Percentiles rank a stretch among this genome's conserved stretches.
Conservation (phyloP, 352 stramenopile genomes). For the Aphanomyces astaci region DNA sequence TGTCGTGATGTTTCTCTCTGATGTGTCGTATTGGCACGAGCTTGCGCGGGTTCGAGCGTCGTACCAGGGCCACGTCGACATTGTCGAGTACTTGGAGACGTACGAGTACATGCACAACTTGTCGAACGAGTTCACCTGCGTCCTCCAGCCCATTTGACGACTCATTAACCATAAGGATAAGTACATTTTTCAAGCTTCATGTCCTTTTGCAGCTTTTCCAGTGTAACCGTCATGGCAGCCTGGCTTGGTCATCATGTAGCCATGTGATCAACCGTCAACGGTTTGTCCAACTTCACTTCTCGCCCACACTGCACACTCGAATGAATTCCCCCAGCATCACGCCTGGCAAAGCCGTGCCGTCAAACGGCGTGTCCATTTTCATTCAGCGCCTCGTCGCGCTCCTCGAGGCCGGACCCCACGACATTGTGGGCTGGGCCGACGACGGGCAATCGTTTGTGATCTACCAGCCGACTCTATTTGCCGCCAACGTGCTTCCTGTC, state of each 20-base stretch:
- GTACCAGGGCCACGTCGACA: neutral
- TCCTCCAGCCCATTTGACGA: slow-evolving; percentile 1
- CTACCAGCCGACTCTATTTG: neutral
- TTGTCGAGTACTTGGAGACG: slow-evolving; percentile 12
- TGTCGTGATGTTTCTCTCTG: neutral
- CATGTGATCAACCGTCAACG: neutral
- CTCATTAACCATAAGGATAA: too few species aligned
- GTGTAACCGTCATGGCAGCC: neutral
- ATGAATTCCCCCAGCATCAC: neutral
- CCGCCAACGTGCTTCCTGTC: neutral
- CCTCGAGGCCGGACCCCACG: neutral
- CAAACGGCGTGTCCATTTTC: neutral
- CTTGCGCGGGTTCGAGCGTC: slow-evolving; percentile 1
- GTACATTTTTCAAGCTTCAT: too few species aligned
- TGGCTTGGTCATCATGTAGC: neutral
- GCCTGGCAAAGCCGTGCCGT: neutral
- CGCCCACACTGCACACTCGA: neutral
- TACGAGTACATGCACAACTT: slow-evolving; percentile 13
- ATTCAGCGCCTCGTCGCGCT: slow-evolving; percentile 1
- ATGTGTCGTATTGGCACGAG: slow-evolving; percentile 5
- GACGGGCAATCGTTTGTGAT: neutral
- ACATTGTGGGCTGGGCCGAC: neutral
- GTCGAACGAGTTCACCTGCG: neutral
- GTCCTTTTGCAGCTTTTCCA: too few species aligned
- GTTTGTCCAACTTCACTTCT: neutral